Evolutionary conservation across 1,139 yeast species (phyloP).

Genomic region (Protomyces inouyei): DNA sequence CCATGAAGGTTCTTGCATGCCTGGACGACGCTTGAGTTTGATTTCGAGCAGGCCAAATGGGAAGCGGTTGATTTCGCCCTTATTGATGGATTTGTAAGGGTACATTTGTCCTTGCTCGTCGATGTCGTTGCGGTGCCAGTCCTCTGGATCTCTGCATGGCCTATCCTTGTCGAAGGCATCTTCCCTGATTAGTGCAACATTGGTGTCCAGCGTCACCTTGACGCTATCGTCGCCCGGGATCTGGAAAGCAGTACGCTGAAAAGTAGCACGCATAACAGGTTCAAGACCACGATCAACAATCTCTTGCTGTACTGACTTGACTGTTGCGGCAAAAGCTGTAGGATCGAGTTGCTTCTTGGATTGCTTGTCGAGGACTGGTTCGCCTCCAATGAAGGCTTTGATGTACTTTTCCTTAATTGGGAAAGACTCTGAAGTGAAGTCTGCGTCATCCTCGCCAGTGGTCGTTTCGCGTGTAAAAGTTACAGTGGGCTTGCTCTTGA

Average conservation of each 20-base stretch:
- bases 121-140: slow-evolving; percentile 90
- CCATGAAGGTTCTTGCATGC: slow-evolving; percentile 50
- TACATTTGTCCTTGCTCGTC: slow-evolving; percentile 65
- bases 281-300: slow-evolving; percentile 63
- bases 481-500: slow-evolving; percentile 69
- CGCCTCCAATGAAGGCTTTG: slow-evolving; percentile 53
- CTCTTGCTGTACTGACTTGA: slow-evolving; percentile 57
- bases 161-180: slow-evolving; percentile 77
- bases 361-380: slow-evolving; percentile 47
- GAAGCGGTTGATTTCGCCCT: slow-evolving; percentile 79
- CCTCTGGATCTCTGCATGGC: slow-evolving; percentile 81
- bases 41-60: slow-evolving; percentile 92
- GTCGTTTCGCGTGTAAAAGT: slow-evolving; percentile 70
- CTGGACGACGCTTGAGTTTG: slow-evolving; percentile 48
- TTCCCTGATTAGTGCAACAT: slow-evolving; percentile 80
- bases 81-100: slow-evolving; percentile 68
- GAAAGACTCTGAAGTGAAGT: slow-evolving; percentile 55
- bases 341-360: slow-evolving; percentile 54
- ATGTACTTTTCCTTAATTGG: slow-evolving; percentile 74
- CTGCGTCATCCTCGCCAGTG: slow-evolving; percentile 47
- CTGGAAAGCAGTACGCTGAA: slow-evolving; percentile 92
- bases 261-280: slow-evolving; percentile 81
- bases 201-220: slow-evolving; percentile 83
- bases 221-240: slow-evolving; percentile 95
- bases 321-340: slow-evolving; percentile 52